Base-by-base conservation (phyloP, 2,329 filamentous ascomycete genomes). In the Claviceps maximensis region DNA sequence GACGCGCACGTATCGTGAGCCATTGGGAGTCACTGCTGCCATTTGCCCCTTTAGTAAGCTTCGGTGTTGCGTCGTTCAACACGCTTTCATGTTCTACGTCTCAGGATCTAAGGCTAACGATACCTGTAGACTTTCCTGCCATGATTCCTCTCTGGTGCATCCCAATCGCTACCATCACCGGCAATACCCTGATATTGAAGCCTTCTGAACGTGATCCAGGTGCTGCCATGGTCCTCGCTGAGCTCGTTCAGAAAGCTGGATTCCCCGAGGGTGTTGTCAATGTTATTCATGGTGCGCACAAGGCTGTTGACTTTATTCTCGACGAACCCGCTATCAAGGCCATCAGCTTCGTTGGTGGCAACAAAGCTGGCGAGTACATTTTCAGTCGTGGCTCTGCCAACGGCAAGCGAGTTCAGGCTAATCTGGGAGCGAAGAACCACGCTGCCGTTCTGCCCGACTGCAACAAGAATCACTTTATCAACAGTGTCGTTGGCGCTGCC, bases 111-210 rank as follows among this genome's bases (percentile, higher is more conserved):
- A 27, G 12, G 45, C 56, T 61, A 53, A 61, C 47, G 6, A 21
- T 17, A 3, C 29, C n/a, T 15, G 19, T 56, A 87, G 84, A 93
- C 75, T 93, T 93, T 72, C 87, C 87, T 45, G 87, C 87, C 61
- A 94, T 94, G 87, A 93, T 94, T 67, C 88, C 87, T 3, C 77
- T 94, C n/a, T 94, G 87, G 87, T 89, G 80, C 56, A 89, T 94
- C 57, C 88, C 87, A 41, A 86, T 93, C 61, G 87, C 87, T 47
- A 87, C 87, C 45, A 80, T 90, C 29, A 89, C 86, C 19, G 87
- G 87, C 51, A 94, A 94, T 74, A 90, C 86, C 15, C 74, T 89
- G 54, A 80, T 94, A 60, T 75, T 94, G 61, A 94, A 94, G 77
- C 87, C 87, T 10, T 91, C 87, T 1, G 87, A 94, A 73, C 82